Percentiles rank a stretch among this genome's conserved stretches.
Evolutionary conservation across 2,329 filamentous ascomycete genomes (phyloP).

Genomic region (Cladophialophora immunda): DNA sequence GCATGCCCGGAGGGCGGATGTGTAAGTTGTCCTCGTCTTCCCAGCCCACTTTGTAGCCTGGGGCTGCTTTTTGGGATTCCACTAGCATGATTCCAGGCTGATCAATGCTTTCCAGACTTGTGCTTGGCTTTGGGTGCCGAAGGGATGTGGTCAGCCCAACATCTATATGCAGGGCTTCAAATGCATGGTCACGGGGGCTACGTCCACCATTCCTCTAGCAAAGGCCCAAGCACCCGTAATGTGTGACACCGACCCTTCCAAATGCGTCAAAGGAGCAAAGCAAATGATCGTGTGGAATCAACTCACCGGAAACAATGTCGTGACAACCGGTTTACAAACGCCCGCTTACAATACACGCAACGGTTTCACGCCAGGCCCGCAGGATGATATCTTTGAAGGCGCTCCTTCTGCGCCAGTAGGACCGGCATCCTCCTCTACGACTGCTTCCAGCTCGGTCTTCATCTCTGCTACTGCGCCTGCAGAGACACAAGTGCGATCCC

Average conservation of each 20-base stretch:
- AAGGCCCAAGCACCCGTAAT: conserved; percentile 53
- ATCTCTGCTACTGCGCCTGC: conserved; percentile 3
- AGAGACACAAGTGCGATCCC: conserved; percentile 1
- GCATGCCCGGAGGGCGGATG: conserved; percentile 51
- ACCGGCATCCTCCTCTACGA: conserved; percentile 5
- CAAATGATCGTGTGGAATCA: conserved; percentile 62
- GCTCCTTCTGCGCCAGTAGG: conserved; percentile 3
- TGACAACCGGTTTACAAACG: conserved; percentile 8
- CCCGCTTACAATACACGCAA: conserved; percentile 31
- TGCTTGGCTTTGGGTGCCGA: conserved; percentile 55
- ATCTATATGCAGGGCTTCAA: conserved; percentile 62
- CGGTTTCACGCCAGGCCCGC: conserved; percentile 27
- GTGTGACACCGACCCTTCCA: conserved; percentile 52
- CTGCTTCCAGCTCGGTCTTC: conserved; percentile 2
- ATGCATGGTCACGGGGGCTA: conserved; percentile 58
- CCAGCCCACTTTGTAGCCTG: neutral
- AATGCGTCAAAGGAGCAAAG: conserved; percentile 59
- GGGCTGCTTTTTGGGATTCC: neutral
- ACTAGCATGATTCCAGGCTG: neutral
- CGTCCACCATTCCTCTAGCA: conserved; percentile 53
- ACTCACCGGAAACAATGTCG: conserved; percentile 35
- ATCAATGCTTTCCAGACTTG: conserved; percentile 40
- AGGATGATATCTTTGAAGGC: conserved; percentile 31
- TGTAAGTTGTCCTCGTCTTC: neutral
- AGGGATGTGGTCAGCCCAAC: conserved; percentile 50